These are phyloP conservation scores for Haematococcus lacustris DNA, from an alignment of 139 green algal species.

Conservation along the genomic window DNA sequence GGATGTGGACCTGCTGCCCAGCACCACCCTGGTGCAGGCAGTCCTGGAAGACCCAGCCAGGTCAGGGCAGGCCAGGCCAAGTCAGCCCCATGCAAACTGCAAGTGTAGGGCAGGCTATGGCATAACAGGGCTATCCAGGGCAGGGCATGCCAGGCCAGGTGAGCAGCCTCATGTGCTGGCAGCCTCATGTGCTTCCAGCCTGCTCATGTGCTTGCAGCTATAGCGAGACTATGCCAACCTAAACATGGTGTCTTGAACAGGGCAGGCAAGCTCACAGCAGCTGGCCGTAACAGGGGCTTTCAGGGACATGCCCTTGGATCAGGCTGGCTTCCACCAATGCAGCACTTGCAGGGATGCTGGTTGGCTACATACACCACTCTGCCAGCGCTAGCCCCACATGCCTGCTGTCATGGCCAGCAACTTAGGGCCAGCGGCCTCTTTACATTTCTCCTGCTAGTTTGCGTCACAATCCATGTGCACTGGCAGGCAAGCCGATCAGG, in stretches of 20 bases:
- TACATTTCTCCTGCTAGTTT: not conserved
- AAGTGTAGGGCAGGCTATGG: no score
- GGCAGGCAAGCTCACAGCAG: not conserved
- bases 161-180: not conserved
- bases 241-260: not conserved
- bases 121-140: not conserved
- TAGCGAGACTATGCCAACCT: not conserved
- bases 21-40: not conserved
- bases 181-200: not conserved
- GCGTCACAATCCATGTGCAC: not conserved
- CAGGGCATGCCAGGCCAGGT: not conserved
- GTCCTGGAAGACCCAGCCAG: not conserved
- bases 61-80: not conserved
- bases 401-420: no score
- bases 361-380: no score
- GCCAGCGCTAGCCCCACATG: no score
- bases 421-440: no score
- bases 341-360: no score
- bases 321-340: not conserved
- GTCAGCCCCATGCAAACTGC: no score
- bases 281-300: no score
- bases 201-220: not conserved
- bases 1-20: constrained; percentile 40
- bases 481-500: no score
- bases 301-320: not conserved